phyloP scores from a whole-genome alignment of 1,284 basidiomycete genomes.

The Puccinia novopanici region DNA sequence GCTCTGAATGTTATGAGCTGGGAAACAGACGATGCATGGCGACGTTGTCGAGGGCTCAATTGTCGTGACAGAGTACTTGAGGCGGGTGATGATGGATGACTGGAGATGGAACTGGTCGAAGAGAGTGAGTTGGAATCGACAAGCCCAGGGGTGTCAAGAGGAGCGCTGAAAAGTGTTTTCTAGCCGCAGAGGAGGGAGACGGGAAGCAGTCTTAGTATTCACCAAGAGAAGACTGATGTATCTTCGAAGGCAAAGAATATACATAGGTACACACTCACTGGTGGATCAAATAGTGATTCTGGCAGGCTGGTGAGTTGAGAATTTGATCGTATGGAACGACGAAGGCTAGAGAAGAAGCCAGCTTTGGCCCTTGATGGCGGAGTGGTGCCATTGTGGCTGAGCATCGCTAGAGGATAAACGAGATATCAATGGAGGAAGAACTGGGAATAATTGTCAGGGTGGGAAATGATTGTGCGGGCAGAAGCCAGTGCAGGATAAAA shows the following conservation, averaged over 20 bases:
- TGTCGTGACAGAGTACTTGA: constrained; percentile 1
- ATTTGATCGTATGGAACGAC: neutral
- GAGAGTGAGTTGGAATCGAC: neutral
- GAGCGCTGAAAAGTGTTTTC: neutral
- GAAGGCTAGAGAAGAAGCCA: neutral
- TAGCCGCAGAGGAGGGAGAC: neutral
- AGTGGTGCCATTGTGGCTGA: neutral
- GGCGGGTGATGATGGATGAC: constrained; percentile 21
- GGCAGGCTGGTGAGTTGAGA: constrained; percentile 10
- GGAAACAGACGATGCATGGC: neutral
- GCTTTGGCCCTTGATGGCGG: neutral
- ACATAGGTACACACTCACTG: neutral
- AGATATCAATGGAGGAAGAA: neutral
- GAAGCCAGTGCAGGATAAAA: no score
- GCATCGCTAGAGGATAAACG: neutral
- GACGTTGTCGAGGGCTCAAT: neutral
- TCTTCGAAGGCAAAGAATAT: no score
- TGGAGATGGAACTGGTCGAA: neutral
- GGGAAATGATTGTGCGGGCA: neutral
- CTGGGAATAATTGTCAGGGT: neutral
- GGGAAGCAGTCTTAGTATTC: neutral
- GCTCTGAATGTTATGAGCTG: neutral
- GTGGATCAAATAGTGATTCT: constrained; percentile 25
- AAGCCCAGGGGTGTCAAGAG: neutral
- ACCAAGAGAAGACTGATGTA: no score